phyloP scores from a whole-genome alignment of 805 yeast species.

The Komagataella mondaviorum region DNA sequence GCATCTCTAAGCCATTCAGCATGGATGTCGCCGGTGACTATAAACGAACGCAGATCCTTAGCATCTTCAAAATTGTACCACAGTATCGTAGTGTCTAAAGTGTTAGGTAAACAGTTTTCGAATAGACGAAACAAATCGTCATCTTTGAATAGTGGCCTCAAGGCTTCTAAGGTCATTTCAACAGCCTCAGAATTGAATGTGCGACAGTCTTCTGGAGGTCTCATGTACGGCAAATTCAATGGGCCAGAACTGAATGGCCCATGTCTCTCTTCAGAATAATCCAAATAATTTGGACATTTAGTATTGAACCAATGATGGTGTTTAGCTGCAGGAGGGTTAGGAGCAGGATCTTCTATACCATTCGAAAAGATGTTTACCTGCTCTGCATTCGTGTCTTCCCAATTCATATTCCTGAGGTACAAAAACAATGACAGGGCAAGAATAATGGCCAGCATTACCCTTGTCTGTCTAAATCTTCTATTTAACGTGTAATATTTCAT shows the following conservation, averaged over 20 bases:
- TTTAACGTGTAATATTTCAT: neutral
- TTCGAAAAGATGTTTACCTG: neutral
- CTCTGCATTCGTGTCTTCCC: neutral
- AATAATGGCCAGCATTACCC: neutral
- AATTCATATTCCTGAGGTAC: neutral
- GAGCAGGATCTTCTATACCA: neutral
- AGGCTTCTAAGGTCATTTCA: constrained; percentile 42
- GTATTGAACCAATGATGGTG: neutral
- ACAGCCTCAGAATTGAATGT: constrained; percentile 54
- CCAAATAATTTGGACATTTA: constrained; percentile 48
- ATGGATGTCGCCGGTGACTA: constrained; percentile 86
- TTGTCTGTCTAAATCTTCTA: neutral
- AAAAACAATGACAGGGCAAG: neutral
- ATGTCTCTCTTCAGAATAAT: constrained; percentile 42
- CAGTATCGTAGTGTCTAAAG: constrained; percentile 74
- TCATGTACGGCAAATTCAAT: constrained; percentile 49
- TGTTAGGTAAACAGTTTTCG: constrained; percentile 79
- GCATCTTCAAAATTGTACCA: constrained; percentile 35
- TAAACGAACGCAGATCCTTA: constrained; percentile 44
- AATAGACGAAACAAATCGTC: constrained; percentile 61
- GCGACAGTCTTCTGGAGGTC: constrained; percentile 63
- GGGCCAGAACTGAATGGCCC: constrained; percentile 46
- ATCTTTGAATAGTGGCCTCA: constrained; percentile 35
- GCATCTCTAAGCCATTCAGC: constrained; percentile 92
- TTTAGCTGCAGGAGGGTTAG: neutral